phyloP scores from a whole-genome alignment of 441 rosid species.

The Eutrema salsugineum region DNA sequence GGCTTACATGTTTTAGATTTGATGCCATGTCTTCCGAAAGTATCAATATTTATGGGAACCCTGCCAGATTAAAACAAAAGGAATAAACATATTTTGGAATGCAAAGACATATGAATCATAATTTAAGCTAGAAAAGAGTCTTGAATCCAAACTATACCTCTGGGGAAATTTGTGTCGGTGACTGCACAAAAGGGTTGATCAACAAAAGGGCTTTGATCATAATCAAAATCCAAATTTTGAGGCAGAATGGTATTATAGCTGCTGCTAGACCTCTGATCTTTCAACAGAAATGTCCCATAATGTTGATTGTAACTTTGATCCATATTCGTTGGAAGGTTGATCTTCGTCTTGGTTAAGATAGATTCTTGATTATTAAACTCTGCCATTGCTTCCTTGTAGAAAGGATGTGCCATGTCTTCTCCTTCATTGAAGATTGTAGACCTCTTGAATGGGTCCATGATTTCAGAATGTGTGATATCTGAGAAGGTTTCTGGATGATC shows the following conservation, averaged over 20 bases:
- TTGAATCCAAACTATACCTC: slow-evolving; percentile 32
- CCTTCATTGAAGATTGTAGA: slow-evolving; percentile 27
- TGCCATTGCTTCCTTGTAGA: slow-evolving; percentile 26
- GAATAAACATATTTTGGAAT: background rate
- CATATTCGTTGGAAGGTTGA: slow-evolving; percentile 18
- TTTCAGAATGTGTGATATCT: slow-evolving; percentile 29
- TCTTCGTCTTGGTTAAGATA: slow-evolving; percentile 30
- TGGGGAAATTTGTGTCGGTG: slow-evolving; percentile 38
- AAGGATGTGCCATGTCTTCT: slow-evolving; percentile 20
- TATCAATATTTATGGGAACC: slow-evolving; percentile 32
- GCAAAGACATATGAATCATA: slow-evolving; percentile 4
- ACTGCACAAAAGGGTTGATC: slow-evolving; percentile 36
- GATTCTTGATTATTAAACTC: slow-evolving; percentile 27
- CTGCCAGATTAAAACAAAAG: slow-evolving; percentile 34
- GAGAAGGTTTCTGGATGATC: slow-evolving; percentile 23
- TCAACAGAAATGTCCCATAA: slow-evolving; percentile 32
- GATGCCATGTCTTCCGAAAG: background rate
- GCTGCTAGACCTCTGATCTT: slow-evolving; percentile 30
- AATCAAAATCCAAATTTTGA: slow-evolving; percentile 41
- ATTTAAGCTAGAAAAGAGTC: background rate
- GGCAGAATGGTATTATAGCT: slow-evolving; percentile 35
- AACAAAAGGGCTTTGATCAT: slow-evolving; percentile 35
- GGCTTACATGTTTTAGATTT: slow-evolving; percentile 16
- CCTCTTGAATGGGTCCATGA: slow-evolving; percentile 22
- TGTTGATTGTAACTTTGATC: slow-evolving; percentile 32